A percentile compares a stretch with the other conserved stretches of the same genome.
These are phyloP conservation scores for Backusella tarrabulga DNA, from an alignment of 192 early-diverging fungal species.

Conservation along the genomic window DNA sequence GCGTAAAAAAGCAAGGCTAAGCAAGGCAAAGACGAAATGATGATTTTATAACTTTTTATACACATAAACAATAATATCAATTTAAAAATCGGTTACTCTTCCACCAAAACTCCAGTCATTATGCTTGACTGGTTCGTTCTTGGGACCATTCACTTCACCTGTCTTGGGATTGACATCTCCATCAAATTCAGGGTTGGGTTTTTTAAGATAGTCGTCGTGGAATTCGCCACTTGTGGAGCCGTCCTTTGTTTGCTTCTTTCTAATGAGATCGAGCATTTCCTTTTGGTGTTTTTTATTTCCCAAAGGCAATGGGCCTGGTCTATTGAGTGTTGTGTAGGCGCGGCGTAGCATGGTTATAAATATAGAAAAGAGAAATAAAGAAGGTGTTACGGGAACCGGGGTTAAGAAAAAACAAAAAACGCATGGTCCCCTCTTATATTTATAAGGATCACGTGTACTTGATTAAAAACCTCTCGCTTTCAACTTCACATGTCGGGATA, in stretches of 20 bases:
- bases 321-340: slow-evolving; percentile 29
- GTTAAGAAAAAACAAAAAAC: slow-evolving; percentile 48
- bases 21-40: slow-evolving; percentile 22
- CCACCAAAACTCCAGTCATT: slow-evolving; percentile 80
- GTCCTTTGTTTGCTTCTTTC: slow-evolving; percentile 38
- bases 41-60: slow-evolving; percentile 9
- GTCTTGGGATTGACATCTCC: slow-evolving; percentile 76
- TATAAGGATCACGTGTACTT: slow-evolving; percentile 72
- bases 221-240: slow-evolving; percentile 13
- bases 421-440: slow-evolving; percentile 61
- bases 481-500: slow-evolving; percentile 2
- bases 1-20: slow-evolving; percentile 43
- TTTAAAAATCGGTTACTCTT: slow-evolving; percentile 59
- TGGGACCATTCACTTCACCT: slow-evolving; percentile 78
- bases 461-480: slow-evolving; percentile 6
- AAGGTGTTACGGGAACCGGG: slow-evolving; percentile 23
- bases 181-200: slow-evolving; percentile 59
- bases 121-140: slow-evolving; percentile 78
- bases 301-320: slow-evolving; percentile 67
- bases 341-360: slow-evolving; percentile 14
- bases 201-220: slow-evolving; percentile 51
- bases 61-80: slow-evolving; percentile 12
- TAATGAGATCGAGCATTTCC: slow-evolving; percentile 72
- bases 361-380: not conserved
- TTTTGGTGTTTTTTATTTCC: slow-evolving; percentile 63